These are phyloP conservation scores for Rhododendron mucronatum DNA, from an alignment of 148 eudicot genomes.

Conservation along the genomic window DNA sequence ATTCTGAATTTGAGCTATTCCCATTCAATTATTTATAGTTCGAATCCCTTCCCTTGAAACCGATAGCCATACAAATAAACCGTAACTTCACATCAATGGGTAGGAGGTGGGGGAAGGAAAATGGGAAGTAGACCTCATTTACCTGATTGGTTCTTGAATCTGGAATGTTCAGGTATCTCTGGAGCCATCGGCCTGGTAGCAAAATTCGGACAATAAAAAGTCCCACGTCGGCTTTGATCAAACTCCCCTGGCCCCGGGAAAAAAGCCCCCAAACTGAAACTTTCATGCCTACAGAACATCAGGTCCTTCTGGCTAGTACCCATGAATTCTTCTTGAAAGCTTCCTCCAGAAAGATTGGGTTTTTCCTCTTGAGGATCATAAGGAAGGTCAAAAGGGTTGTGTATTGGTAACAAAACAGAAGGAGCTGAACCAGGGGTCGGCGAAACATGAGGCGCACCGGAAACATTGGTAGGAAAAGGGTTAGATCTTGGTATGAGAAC, in stretches of 20 bases:
- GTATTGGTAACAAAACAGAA: slow-evolving; percentile 40
- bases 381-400: slow-evolving; percentile 81
- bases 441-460: slow-evolving; percentile 9
- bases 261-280: slow-evolving; percentile 34
- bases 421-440: slow-evolving; percentile 71
- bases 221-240: slow-evolving; percentile 21
- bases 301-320: slow-evolving; percentile 34
- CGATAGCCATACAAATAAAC: not conserved
- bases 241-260: slow-evolving; percentile 18
- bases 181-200: slow-evolving; percentile 22
- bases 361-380: slow-evolving; percentile 81
- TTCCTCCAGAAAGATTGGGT: slow-evolving; percentile 64
- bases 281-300: slow-evolving; percentile 41
- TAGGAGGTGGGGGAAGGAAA: not conserved
- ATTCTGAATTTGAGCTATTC: not conserved
- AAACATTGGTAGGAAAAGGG: slow-evolving; percentile 4
- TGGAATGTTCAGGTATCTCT: slow-evolving; percentile 24
- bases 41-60: not conserved
- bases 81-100: not conserved
- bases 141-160: slow-evolving; percentile 41
- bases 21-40: not conserved
- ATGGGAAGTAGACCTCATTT: slow-evolving; percentile 9
- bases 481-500: slow-evolving; percentile 25
- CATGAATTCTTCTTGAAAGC: slow-evolving; percentile 51
- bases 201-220: slow-evolving; percentile 16